Base-by-base conservation (phyloP, 257 asterid genomes). In the Thymus mandschuricus region DNA sequence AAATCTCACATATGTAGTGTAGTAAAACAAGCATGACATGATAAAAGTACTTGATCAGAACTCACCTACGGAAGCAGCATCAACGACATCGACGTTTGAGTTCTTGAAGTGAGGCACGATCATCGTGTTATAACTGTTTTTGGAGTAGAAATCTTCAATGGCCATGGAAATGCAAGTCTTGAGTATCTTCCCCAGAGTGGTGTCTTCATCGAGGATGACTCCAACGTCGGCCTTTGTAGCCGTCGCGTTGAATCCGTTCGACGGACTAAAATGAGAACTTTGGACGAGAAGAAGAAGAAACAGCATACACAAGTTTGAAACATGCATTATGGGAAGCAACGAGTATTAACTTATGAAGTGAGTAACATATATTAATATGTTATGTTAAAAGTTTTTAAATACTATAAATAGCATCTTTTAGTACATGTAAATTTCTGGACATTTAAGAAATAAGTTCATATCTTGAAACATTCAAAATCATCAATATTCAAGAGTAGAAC, bases 1-100 rank as follows among this genome's bases (percentile, higher is more conserved):
- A 35, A 35, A 35, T 35, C 40, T 35, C 40, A 35, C 5, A 3
- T 35, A 4, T 35, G 40, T 6, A 1, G 40, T 35, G 40, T 35
- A 35, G 5, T 35, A 35, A 35, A 35, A n/a, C n/a, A n/a, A n/a
- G n/a, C 40, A 35, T 35, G 4, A n/a, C 40, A 35, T 35, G 40
- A 35, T 34, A 3, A 34, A 34, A 34, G 3, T 1, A 34, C n/a
- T n/a, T n/a, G n/a, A n/a, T n/a, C n/a, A n/a, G n/a, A n/a, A n/a
- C n/a, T n/a, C n/a, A 35, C 77, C 77, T 5, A 68, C 68, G 46
- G 78, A 65, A 56, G 89, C 82, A 52, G 89, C 89, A 50, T 29
- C 78, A 13, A 82, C 74, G 56, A 76, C 69, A 68, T 80, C 86
- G n/a, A 21, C 41, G 8, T 52, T 51, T 8, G 86, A 76, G 64